These are phyloP conservation scores for Kingdonia uniflora DNA, from an alignment of 164 flowering plant species.

Conservation along the genomic window DNA sequence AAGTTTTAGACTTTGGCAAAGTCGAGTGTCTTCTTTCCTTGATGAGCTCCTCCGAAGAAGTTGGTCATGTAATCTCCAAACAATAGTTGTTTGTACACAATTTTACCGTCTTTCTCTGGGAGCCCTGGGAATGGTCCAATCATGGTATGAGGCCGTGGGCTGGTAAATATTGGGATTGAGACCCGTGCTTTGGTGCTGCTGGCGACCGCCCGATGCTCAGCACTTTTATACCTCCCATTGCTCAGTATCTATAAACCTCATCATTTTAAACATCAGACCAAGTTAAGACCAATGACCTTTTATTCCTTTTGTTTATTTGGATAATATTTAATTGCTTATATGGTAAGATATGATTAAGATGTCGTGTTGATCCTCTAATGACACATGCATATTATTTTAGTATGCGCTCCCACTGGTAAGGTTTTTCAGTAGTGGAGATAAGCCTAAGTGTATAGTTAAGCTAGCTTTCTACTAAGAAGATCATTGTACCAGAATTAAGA, in stretches of 20 bases:
- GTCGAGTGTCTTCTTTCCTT: constrained; percentile 37
- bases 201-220: constrained; percentile 36
- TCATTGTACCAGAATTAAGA: no score
- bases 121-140: constrained; percentile 28
- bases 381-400: no score
- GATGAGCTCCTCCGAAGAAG: constrained; percentile 27
- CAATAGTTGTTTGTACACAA: constrained; percentile 22
- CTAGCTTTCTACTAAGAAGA: no score
- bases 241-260: constrained; percentile 30
- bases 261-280: no score
- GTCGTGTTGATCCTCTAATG: no score
- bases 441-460: no score
- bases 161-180: constrained; percentile 26
- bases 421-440: no score
- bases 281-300: no score
- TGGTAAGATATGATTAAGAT: no score
- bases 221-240: constrained; percentile 38
- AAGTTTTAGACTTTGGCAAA: constrained; percentile 13
- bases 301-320: no score
- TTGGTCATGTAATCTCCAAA: constrained; percentile 28
- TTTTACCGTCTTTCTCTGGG: constrained; percentile 22
- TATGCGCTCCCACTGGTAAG: no score
- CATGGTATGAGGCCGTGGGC: constrained; percentile 14
- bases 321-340: no score
- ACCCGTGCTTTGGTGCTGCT: constrained; percentile 25